These are phyloP conservation scores for Solanum hybrid DNA, from an alignment of 305 asterid genomes.

Conservation along the genomic window DNA sequence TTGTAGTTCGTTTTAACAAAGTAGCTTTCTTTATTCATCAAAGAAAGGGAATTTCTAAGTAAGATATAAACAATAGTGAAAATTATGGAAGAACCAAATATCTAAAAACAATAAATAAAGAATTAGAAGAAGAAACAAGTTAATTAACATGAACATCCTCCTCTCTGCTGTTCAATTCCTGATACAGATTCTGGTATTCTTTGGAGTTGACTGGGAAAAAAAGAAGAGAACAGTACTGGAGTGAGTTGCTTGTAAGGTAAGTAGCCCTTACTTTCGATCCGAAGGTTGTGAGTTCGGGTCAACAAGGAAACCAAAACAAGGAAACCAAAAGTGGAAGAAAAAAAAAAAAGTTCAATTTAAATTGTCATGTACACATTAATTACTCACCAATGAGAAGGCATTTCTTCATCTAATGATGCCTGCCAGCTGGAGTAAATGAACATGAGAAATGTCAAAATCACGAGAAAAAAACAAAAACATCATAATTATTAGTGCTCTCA, in stretches of 20 bases:
- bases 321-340: neutral
- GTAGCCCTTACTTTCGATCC: neutral
- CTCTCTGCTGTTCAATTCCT: constrained; percentile 48
- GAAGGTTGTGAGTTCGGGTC: neutral
- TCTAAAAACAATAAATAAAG: constrained; percentile 3
- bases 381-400: constrained; percentile 52
- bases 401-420: constrained; percentile 37
- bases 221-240: neutral
- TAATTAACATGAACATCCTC: constrained; percentile 57
- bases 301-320: too few species aligned
- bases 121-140: neutral
- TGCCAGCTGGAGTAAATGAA: constrained; percentile 45
- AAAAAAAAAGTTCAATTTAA: neutral
- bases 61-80: neutral
- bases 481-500: too few species aligned
- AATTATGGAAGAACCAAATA: neutral
- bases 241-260: neutral
- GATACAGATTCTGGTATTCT: constrained; percentile 51
- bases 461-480: neutral
- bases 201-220: constrained; percentile 43
- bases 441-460: neutral
- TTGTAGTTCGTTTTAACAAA: neutral
- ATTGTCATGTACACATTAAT: neutral
- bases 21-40: neutral
- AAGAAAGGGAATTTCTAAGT: neutral